Conservation (phyloP, 352 stramenopile genomes). For the Phytophthora citricola region DNA sequence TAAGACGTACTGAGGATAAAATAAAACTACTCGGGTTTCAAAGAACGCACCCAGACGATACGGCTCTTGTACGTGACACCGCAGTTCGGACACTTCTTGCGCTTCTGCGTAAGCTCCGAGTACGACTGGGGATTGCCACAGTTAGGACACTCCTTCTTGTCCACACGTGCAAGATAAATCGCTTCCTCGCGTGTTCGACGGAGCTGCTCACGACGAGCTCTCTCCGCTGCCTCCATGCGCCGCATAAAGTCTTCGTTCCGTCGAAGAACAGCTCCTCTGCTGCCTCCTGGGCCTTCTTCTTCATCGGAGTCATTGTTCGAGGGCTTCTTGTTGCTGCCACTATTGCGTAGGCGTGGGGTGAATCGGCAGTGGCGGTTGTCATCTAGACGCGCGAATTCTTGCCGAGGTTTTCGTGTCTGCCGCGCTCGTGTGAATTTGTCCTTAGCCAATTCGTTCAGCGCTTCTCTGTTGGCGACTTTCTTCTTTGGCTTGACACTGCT, state of each 20-base stretch:
- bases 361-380: conserved; percentile 69
- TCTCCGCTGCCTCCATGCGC: conserved; percentile 75
- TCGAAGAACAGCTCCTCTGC: conserved; percentile 21
- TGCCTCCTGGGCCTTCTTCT: conserved; percentile 35
- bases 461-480: conserved; percentile 38
- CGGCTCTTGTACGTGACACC: conserved; percentile 70
- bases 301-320: conserved; percentile 52
- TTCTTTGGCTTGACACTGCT: conserved; percentile 15
- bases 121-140: conserved; percentile 82
- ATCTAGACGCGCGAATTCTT: conserved; percentile 61
- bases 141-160: conserved; percentile 84
- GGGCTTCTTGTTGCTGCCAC: conserved; percentile 21
- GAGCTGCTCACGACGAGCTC: conserved; percentile 61
- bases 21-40: not conserved
- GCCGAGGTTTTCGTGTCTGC: conserved; percentile 39
- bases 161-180: conserved; percentile 58
- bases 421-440: conserved; percentile 44
- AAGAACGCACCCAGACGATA: conserved; percentile 64
- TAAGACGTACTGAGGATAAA: not conserved
- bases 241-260: conserved; percentile 71
- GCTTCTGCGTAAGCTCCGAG: conserved; percentile 78
- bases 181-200: conserved; percentile 67
- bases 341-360: conserved; percentile 43
- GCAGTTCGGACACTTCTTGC: conserved; percentile 84
- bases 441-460: conserved; percentile 57